A percentile compares a stretch with the other conserved stretches of the same genome.
Evolutionary conservation across 805 yeast genomes (phyloP).

Genomic region (Tetrapisispora phaffii): DNA sequence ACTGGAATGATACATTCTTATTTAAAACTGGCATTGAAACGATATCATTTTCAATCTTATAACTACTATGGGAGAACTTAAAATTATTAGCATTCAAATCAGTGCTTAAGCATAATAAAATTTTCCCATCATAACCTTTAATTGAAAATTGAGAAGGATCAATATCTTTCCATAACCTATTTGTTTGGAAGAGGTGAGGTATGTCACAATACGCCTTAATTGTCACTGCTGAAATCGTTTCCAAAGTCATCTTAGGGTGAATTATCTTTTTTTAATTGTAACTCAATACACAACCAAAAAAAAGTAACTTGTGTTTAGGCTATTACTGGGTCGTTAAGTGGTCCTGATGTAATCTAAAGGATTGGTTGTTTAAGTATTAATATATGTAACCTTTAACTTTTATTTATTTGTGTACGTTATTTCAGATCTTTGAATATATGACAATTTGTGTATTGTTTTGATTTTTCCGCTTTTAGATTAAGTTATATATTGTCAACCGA

Average conservation of each 20-base stretch:
- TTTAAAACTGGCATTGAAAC: constrained; percentile 6
- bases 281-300: too few species aligned
- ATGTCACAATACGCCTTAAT: constrained; percentile 11
- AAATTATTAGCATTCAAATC: neutral
- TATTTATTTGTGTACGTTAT: too few species aligned
- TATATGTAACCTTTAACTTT: neutral
- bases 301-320: too few species aligned
- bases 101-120: neutral
- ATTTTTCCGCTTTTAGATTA: constrained; percentile 1
- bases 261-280: neutral
- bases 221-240: constrained; percentile 2
- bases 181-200: constrained; percentile 8
- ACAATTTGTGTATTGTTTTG: neutral
- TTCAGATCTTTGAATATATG: too few species aligned
- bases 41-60: neutral
- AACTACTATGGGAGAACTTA: neutral
- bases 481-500: too few species aligned
- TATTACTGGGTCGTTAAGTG: too few species aligned
- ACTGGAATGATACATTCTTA: constrained; percentile 7
- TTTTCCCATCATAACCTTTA: neutral
- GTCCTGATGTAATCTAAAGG: too few species aligned
- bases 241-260: neutral
- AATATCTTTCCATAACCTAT: constrained; percentile 8
- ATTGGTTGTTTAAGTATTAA: neutral
- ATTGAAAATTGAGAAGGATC: neutral